A percentile compares a stretch with the other conserved stretches of the same genome.
phyloP scores from a whole-genome alignment of 176 grass and related monocot species.

The Hsuehochloa calcarea region DNA sequence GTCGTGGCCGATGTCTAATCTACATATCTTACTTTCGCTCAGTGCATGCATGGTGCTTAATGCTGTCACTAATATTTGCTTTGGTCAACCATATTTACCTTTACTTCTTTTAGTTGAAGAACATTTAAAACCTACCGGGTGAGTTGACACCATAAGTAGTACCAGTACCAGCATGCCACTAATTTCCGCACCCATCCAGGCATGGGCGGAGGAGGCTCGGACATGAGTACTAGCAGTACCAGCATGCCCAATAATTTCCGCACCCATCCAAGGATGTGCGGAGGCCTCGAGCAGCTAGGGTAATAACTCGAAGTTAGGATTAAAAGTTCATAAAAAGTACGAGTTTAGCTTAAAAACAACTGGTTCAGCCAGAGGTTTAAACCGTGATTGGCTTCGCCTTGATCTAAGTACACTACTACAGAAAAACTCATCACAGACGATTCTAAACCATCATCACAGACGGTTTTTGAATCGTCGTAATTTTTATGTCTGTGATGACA shows the following conservation, averaged over 20 bases:
- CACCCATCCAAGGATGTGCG: neutral
- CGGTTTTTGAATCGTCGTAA: too few relatives aligned
- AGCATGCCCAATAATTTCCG: slow-evolving; percentile 3
- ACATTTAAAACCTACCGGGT: neutral
- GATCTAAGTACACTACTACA: too few relatives aligned
- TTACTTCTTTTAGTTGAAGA: slow-evolving; percentile 34
- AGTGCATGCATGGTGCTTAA: slow-evolving; percentile 3
- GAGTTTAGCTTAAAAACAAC: too few relatives aligned
- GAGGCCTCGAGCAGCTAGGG: too few relatives aligned
- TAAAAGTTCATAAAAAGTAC: too few relatives aligned
- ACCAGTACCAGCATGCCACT: neutral
- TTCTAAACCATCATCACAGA: too few relatives aligned
- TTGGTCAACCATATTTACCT: slow-evolving; percentile 15
- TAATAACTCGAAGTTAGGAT: too few relatives aligned
- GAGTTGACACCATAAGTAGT: neutral
- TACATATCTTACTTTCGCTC: neutral
- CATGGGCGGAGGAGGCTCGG: too few relatives aligned
- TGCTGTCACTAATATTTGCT: slow-evolving; percentile 16
- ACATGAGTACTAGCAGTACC: neutral
- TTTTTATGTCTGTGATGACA: too few relatives aligned
- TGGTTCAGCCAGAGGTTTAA: too few relatives aligned
- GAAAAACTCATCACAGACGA: too few relatives aligned
- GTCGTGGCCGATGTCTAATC: slow-evolving; percentile 17
- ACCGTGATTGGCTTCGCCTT: too few relatives aligned
- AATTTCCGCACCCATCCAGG: neutral